These are phyloP conservation scores for Wickerhamiella alocasiicola DNA, from an alignment of 805 yeast genomes.

Conservation along the genomic window DNA sequence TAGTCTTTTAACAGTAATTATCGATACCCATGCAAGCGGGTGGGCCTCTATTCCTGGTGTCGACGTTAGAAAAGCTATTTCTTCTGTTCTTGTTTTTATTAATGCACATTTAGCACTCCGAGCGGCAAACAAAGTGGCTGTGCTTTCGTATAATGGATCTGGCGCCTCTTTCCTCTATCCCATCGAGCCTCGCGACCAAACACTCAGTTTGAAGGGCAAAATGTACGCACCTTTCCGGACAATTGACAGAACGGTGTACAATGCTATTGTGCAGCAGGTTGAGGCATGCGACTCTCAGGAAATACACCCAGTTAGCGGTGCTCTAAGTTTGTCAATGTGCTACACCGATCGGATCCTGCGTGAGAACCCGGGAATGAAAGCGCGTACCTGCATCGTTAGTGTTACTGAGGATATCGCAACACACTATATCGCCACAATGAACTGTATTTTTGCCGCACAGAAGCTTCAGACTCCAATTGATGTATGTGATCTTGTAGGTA, in stretches of 20 bases:
- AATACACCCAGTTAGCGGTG: conserved; percentile 60
- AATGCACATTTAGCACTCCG: conserved; percentile 83
- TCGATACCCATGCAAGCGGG: conserved; percentile 65
- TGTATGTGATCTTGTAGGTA: conserved; percentile 64
- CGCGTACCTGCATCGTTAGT: conserved; percentile 52
- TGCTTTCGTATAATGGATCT: conserved; percentile 59
- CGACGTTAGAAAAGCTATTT: conserved; percentile 44
- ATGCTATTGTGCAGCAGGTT: conserved; percentile 19
- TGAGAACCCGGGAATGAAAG: conserved; percentile 37
- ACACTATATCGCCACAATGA: conserved; percentile 88
- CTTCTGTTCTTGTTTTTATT: conserved; percentile 58
- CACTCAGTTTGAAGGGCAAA: conserved; percentile 21
- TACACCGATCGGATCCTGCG: conserved; percentile 49
- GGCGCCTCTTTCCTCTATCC: conserved; percentile 70
- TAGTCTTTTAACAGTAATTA: conserved; percentile 60
- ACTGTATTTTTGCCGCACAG: conserved; percentile 90
- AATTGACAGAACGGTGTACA: conserved; percentile 57
- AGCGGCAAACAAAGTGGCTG: conserved; percentile 71
- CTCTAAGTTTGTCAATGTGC: conserved; percentile 63
- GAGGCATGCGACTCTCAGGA: conserved; percentile 34
- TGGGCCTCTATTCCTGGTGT: conserved; percentile 35
- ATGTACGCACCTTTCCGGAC: conserved; percentile 79
- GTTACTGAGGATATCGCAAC: conserved; percentile 64
- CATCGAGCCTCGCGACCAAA: background rate
- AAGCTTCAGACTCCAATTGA: conserved; percentile 76